Evolutionary conservation across 1,284 basidiomycete species (phyloP), one percentile per base, ranked within the genome.

Genomic region (Anthracocystis panici-leucophaei): DNA sequence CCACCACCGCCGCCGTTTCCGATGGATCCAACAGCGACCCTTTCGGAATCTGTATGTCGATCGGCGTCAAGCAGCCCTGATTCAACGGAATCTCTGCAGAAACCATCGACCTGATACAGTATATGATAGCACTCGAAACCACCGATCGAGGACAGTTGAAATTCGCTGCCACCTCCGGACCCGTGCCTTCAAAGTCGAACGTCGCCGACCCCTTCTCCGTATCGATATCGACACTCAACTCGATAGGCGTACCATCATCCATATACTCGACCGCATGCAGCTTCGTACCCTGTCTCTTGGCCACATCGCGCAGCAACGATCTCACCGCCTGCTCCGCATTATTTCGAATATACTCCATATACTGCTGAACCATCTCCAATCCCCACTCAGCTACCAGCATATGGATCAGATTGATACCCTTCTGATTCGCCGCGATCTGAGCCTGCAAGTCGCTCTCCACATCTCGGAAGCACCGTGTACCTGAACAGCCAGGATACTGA

Each of bases 381-480:
- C 92, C 90, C 83, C 96, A 97, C 78, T 98, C 94, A 8, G 90
- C 89, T 42, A 96, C 91, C 74, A 97, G 92, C 90, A 83, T 57
- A 65, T 79, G 75, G 59, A 80, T 77, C 46, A 84, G 58, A 21
- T 75, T 78, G 67, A 86, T 91, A 16, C 94, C 95, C 87, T 97
- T 97, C 86, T 96, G 91, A 84, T 97, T 97, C 18, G 96, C 95
- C 0, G 95, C 93, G 66, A 98, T 92, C 91, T 97, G 95, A 57
- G 95, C 95, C 85, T 95, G 94, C 65, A 97, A 85, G 85, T 97
- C 95, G 76, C 92, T 92, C 87, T 95, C 93, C 16, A 96, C 92
- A 82, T 97, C 94, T 56, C 91, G 87, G 62, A 96, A 79, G 69
- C 85, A 86, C 3, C 87, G 73, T 0, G 80, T 82, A 14, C 86